Conservation (phyloP, 2,329 filamentous ascomycete species). For the Colletotrichum lupini region DNA sequence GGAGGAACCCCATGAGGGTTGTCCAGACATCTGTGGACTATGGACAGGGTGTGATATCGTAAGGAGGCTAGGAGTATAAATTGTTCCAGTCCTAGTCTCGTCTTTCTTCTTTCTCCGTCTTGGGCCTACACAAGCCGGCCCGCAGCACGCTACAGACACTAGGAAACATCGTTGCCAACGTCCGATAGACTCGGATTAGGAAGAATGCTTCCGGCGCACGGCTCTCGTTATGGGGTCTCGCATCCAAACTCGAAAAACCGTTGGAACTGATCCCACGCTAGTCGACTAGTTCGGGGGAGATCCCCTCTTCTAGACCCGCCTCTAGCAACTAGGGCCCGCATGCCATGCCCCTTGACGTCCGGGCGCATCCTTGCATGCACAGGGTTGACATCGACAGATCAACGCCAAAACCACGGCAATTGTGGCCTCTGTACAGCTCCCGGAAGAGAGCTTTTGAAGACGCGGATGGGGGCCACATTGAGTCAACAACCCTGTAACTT, state of each 20-base stretch:
- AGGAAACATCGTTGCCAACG: neutral
- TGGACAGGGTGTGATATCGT: neutral
- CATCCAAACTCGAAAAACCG: neutral
- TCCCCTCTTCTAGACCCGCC: conserved; percentile 5
- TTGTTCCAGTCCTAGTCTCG: neutral
- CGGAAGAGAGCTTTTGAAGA: neutral
- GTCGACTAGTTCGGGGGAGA: neutral
- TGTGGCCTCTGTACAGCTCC: neutral
- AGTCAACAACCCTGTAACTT: conserved; percentile 26
- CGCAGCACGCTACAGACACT: no score
- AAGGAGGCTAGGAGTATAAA: neutral
- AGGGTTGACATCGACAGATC: conserved; percentile 9
- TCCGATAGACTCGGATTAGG: neutral
- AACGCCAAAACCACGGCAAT: conserved; percentile 2
- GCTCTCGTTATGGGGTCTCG: conserved; percentile 1
- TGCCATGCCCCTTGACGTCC: conserved; percentile 1
- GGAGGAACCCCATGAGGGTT: neutral
- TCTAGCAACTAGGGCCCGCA: neutral
- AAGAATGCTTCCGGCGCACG: neutral
- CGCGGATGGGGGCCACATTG: neutral
- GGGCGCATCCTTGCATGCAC: neutral
- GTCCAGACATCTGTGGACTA: neutral
- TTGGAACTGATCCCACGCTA: conserved; percentile 7
- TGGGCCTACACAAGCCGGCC: neutral
- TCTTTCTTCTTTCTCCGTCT: neutral